Base-by-base conservation (phyloP, 148 eudicot genomes). In the Rhododendron ovatum region DNA sequence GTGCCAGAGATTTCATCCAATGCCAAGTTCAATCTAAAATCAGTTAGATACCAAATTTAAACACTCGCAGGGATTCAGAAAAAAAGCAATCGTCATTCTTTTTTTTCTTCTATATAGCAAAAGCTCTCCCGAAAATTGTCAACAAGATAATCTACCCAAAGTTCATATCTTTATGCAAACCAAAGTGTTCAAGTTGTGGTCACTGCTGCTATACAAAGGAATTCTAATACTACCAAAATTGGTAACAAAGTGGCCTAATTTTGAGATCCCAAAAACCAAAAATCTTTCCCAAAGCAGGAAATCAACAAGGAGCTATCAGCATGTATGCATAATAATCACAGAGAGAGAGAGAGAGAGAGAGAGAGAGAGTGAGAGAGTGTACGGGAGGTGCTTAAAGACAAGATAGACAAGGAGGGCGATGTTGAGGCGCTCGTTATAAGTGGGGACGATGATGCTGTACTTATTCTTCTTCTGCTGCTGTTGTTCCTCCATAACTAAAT, bases 391-490 rank as follows among this genome's bases (percentile, higher is more conserved):
- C 85, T 95, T 95, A 91, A 94, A 92, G 88, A 95, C 86, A 84
- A 95, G 94, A 87, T 92, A 95, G 43, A 93, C 91, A 53, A 81
- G 88, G 87, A 96, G 95, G 22, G 98, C 95, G 82, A 96, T 94
- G 90, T 96, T 96, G 89, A 96, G 98, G 73, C 98, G 96, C 84
- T 96, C 98, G 85, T 96, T 96, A 90, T 96, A 96, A 74, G 98
- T 96, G 4, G 98, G 98, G 0, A 94, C 90, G 37, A 96, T 96
- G 87, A 96, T 89, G 85, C 95, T 94, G 88, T 91, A 93, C 84
- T 94, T 92, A 85, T 87, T 88, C 85, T 86, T 88, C 85, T 86
- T 82, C 50, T 88, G 77, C 35, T 89, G 78, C 43, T 88, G 82
- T n/a, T 89, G 73, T 39, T 82, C 86, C 85, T 74, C 90, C 93